Percentiles rank a stretch among this genome's conserved stretches.
phyloP scores from a whole-genome alignment of 2,329 filamentous ascomycete genomes.

The Chaetomium sp. region DNA sequence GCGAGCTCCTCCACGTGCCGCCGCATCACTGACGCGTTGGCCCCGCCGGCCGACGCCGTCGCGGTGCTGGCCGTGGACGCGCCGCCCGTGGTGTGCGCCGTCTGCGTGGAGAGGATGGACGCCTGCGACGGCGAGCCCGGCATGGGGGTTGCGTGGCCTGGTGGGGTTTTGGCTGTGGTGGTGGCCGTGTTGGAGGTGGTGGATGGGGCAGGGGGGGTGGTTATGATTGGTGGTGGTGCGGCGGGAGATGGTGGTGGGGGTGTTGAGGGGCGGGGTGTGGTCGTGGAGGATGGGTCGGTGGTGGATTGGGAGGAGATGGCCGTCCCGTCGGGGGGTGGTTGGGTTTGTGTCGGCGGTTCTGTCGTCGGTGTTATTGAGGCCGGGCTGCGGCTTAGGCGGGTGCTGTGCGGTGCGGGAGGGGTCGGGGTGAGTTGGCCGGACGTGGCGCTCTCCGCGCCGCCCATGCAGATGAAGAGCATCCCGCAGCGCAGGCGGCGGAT shows the following conservation, averaged over 20 bases:
- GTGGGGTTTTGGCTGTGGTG: neutral
- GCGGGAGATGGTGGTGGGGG: neutral
- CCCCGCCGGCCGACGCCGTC: slow-evolving; percentile 42
- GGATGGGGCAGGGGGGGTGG: neutral
- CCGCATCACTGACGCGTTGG: slow-evolving; percentile 54
- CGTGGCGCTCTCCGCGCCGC: slow-evolving; percentile 35
- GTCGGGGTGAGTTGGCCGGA: slow-evolving; percentile 9
- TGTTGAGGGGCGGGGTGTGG: neutral
- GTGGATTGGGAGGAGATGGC: neutral
- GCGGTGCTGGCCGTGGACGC: slow-evolving; percentile 14
- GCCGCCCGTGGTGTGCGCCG: slow-evolving; percentile 42
- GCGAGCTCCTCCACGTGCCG: slow-evolving; percentile 62
- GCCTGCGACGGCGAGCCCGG: slow-evolving; percentile 44
- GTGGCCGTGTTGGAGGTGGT: neutral
- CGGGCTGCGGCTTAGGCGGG: slow-evolving; percentile 5
- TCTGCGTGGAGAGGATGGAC: slow-evolving; percentile 49
- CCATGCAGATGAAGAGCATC: slow-evolving; percentile 64
- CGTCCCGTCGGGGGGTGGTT: neutral
- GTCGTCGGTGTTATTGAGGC: neutral
- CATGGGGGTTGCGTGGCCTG: neutral
- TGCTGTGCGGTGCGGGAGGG: slow-evolving; percentile 4
- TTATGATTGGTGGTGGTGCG: neutral
- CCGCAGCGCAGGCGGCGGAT: slow-evolving; percentile 61
- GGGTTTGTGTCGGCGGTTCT: neutral
- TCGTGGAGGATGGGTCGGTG: neutral